Percentiles rank a stretch among this genome's conserved stretches.
These are phyloP conservation scores for Citrus medica DNA, from an alignment of 345 rosid species.

Conservation along the genomic window DNA sequence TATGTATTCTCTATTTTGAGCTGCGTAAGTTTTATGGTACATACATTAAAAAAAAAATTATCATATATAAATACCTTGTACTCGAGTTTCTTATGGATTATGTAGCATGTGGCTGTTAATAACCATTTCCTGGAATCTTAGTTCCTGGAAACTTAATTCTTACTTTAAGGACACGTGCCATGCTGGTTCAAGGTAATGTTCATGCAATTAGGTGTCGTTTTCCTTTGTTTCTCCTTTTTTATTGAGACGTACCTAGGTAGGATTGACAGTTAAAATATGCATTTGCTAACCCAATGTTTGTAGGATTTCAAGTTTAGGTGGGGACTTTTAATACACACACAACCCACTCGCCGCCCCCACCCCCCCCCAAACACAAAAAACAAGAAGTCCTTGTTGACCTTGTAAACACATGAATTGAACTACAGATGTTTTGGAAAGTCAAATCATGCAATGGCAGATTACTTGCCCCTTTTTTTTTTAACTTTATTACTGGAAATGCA, in stretches of 20 bases:
- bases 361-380: too few species aligned
- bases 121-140: background rate
- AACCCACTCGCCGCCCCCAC: rapidly evolving
- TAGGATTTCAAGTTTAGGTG: background rate
- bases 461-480: too few species aligned
- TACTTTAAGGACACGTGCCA: background rate
- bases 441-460: background rate
- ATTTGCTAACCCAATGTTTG: background rate
- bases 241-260: background rate
- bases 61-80: background rate
- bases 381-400: background rate
- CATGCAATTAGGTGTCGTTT: background rate
- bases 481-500: background rate
- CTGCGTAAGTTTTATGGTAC: background rate
- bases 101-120: background rate
- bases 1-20: background rate
- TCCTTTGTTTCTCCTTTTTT: background rate
- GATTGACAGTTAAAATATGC: background rate
- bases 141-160: background rate
- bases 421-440: background rate
- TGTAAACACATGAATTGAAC: background rate
- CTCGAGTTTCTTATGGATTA: background rate
- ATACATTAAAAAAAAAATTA: background rate
- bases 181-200: background rate
- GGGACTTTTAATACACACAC: background rate